These are phyloP conservation scores for Microstroma glucosiphilum DNA, from an alignment of 1,284 basidiomycete genomes.

Conservation along the genomic window DNA sequence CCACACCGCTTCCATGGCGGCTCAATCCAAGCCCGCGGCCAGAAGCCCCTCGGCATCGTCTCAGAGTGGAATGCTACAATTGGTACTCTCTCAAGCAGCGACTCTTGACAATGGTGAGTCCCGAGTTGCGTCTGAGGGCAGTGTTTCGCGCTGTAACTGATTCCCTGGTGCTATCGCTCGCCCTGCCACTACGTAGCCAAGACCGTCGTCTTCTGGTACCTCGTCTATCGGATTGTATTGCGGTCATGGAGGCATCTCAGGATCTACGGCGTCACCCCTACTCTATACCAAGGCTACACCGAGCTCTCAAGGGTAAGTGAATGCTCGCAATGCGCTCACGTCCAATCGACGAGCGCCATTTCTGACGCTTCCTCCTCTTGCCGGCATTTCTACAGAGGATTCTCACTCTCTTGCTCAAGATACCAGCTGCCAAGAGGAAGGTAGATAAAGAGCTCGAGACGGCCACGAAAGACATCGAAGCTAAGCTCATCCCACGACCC, in stretches of 20 bases:
- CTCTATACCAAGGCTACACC: slow-evolving; percentile 34
- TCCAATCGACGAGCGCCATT: background rate
- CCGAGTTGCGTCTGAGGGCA: background rate
- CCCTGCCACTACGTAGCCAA: slow-evolving; percentile 18
- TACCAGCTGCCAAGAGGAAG: slow-evolving; percentile 38
- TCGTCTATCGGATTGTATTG: slow-evolving; percentile 26
- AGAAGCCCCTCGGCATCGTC: background rate
- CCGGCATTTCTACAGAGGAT: slow-evolving; percentile 8
- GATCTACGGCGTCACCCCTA: slow-evolving; percentile 34
- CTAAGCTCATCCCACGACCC: slow-evolving; percentile 36
- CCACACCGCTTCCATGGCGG: background rate
- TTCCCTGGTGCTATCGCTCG: background rate
- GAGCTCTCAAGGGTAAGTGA: slow-evolving; percentile 15
- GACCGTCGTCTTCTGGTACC: slow-evolving; percentile 33
- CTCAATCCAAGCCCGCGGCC: background rate
- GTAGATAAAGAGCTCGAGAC: slow-evolving; percentile 37
- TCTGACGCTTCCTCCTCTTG: background rate
- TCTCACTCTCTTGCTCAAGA: slow-evolving; percentile 33
- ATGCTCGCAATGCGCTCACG: background rate
- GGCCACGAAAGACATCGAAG: slow-evolving; percentile 40
- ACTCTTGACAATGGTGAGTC: slow-evolving; percentile 19
- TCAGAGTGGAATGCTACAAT: background rate
- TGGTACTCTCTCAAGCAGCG: slow-evolving; percentile 12
- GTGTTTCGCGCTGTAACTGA: background rate
- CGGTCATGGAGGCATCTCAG: slow-evolving; percentile 33